phyloP scores from a whole-genome alignment of 208 protist species.

The Leishmania major region DNA sequence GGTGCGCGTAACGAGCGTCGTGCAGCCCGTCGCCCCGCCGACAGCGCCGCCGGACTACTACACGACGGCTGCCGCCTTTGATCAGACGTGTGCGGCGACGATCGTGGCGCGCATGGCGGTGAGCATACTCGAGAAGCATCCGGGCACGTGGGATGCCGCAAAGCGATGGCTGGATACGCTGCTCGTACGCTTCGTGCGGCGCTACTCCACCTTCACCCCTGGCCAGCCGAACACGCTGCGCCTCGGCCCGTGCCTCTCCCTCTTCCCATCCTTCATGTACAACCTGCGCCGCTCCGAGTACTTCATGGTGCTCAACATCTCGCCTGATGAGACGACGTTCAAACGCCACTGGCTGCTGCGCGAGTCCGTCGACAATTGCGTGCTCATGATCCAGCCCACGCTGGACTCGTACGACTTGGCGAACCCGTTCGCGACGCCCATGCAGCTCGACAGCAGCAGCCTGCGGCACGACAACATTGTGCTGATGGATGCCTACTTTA shows the following conservation, averaged over 20 bases:
- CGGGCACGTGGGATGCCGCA: conserved; percentile 89
- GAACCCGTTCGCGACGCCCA: conserved; percentile 72
- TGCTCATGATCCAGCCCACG: conserved; percentile 99
- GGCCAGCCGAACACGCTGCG: conserved; percentile 88
- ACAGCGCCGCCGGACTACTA: conserved; percentile 51
- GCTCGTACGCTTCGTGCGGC: conserved; percentile 96
- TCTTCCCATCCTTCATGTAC: conserved; percentile 99
- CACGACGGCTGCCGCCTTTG: conserved; percentile 81
- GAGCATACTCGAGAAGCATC: conserved; percentile 67
- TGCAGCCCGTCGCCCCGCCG: conserved; percentile 63
- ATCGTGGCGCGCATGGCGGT: conserved; percentile 81
- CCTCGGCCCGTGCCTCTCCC: conserved; percentile 89
- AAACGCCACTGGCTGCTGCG: conserved; percentile 97
- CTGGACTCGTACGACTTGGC: conserved; percentile 95
- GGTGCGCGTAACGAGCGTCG: conserved; percentile 89
- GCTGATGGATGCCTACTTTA: conserved; percentile 99
- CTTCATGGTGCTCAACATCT: conserved; percentile 97
- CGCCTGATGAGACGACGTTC: conserved; percentile 98
- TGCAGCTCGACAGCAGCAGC: conserved; percentile 92
- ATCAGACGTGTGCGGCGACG: conserved; percentile 94
- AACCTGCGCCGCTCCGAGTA: conserved; percentile 98
- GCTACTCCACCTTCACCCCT: conserved; percentile 93
- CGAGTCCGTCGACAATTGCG: conserved; percentile 93
- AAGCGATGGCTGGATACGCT: conserved; percentile 98
- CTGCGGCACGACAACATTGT: conserved; percentile 95